A percentile compares a stretch with the other conserved stretches of the same genome.
Conservation (phyloP, 108 stramenopile species). For the Asterionellopsis glacialis region DNA sequence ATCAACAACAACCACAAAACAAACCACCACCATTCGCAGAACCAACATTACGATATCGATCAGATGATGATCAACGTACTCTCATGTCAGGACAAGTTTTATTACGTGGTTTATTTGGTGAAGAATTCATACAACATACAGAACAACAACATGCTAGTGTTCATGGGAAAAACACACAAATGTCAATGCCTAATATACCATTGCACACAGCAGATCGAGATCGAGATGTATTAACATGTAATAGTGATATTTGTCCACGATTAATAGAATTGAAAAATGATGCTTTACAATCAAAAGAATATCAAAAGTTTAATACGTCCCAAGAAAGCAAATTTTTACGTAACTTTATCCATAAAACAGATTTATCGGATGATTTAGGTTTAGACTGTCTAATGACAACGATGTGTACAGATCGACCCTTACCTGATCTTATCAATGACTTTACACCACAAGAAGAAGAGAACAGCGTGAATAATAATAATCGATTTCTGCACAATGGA, state of each 20-base stretch:
- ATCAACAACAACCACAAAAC: background rate
- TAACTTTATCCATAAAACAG: slow-evolving; percentile 20
- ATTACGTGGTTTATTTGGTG: slow-evolving; percentile 66
- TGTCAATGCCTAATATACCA: slow-evolving; percentile 47
- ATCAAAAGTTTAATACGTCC: slow-evolving; percentile 27
- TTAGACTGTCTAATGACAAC: slow-evolving; percentile 91
- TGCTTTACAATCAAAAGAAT: slow-evolving; percentile 46
- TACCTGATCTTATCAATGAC: slow-evolving; percentile 30
- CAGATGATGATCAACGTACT: slow-evolving; percentile 83
- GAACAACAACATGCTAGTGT: too few species aligned
- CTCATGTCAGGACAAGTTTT: slow-evolving; percentile 85
- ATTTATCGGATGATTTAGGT: too few species aligned
- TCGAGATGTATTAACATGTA: slow-evolving; percentile 67
- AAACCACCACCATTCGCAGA: slow-evolving; percentile 24
- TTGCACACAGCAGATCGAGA: slow-evolving; percentile 76
- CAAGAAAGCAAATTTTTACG: slow-evolving; percentile 25
- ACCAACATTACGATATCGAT: slow-evolving; percentile 50
- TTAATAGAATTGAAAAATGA: slow-evolving; percentile 34
- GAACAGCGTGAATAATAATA: too few species aligned
- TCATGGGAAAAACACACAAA: too few species aligned
- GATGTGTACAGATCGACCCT: slow-evolving; percentile 73
- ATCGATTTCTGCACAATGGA: too few species aligned
- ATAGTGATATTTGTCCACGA: slow-evolving; percentile 58
- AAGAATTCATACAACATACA: slow-evolving; percentile 22
- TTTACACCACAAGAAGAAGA: background rate